phyloP scores from a whole-genome alignment of 2,329 filamentous ascomycete genomes.

The Botrytis squamosa region DNA sequence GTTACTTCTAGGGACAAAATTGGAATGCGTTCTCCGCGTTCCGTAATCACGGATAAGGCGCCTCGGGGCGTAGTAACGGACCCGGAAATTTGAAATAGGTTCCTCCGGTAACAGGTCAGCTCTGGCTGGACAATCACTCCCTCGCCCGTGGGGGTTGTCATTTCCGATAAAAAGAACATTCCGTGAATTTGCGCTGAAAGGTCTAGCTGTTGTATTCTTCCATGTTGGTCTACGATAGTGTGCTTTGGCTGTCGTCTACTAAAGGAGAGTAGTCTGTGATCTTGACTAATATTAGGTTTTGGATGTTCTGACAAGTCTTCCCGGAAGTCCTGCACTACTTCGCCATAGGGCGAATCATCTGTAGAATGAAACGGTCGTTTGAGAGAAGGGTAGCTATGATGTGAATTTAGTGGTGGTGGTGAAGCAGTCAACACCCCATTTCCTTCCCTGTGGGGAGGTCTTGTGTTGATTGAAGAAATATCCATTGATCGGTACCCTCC shows the following conservation, averaged over 20 bases:
- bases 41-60: conserved; percentile 76
- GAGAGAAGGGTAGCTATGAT: conserved; percentile 39
- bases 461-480: conserved; percentile 33
- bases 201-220: conserved; percentile 49
- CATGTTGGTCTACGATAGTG: conserved; percentile 51
- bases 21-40: conserved; percentile 79
- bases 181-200: conserved; percentile 72
- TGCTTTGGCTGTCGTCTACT: conserved; percentile 41
- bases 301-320: conserved; percentile 36
- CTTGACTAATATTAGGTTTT: conserved; percentile 39
- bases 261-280: conserved; percentile 40
- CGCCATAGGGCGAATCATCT: conserved; percentile 35
- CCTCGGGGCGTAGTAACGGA: conserved; percentile 78
- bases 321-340: conserved; percentile 34
- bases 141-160: conserved; percentile 48
- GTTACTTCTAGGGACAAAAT: conserved; percentile 81
- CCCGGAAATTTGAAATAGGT: conserved; percentile 93
- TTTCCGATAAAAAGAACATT: conserved; percentile 84
- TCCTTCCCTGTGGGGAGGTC: conserved; percentile 29
- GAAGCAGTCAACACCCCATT: conserved; percentile 33
- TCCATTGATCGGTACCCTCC: conserved; percentile 37
- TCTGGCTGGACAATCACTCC: conserved; percentile 64
- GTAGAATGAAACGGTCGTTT: conserved; percentile 37
- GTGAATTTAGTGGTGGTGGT: conserved; percentile 34
- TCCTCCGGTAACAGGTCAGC: conserved; percentile 91